phyloP scores from a whole-genome alignment of 345 rosid species.

The Toxicodendron radicans region DNA sequence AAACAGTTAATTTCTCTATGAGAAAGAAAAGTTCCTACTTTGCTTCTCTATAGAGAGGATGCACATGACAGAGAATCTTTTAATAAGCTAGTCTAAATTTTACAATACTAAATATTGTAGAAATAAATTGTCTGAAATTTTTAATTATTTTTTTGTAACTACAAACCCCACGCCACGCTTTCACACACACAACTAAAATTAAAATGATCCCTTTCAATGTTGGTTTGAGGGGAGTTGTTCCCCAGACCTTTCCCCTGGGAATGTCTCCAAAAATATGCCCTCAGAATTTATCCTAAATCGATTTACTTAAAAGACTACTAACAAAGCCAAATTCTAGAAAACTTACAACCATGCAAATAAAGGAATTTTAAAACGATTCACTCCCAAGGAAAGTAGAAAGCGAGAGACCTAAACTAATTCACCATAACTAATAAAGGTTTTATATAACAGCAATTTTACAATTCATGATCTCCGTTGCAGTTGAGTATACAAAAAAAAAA shows the following conservation, averaged over 20 bases:
- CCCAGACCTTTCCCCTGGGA: too few species aligned
- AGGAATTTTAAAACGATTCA: background rate
- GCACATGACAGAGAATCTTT: background rate
- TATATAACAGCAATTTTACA: background rate
- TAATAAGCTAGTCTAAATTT: background rate
- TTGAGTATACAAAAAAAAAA: background rate
- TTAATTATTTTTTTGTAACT: too few species aligned
- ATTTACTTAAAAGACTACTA: background rate
- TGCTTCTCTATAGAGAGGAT: background rate
- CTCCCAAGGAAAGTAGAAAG: background rate
- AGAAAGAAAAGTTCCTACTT: background rate
- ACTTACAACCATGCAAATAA: background rate
- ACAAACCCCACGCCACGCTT: too few species aligned
- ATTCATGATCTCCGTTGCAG: background rate
- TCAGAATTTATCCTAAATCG: background rate
- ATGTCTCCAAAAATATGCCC: background rate
- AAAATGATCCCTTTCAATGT: too few species aligned
- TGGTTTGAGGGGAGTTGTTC: too few species aligned
- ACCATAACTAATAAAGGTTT: background rate
- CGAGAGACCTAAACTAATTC: background rate
- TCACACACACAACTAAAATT: too few species aligned
- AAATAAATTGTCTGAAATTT: background rate
- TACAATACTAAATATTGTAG: background rate
- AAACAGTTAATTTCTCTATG: too few species aligned
- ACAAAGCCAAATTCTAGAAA: background rate